phyloP scores from a whole-genome alignment of 2,329 filamentous ascomycete species.

The Ascochyta rabiei region DNA sequence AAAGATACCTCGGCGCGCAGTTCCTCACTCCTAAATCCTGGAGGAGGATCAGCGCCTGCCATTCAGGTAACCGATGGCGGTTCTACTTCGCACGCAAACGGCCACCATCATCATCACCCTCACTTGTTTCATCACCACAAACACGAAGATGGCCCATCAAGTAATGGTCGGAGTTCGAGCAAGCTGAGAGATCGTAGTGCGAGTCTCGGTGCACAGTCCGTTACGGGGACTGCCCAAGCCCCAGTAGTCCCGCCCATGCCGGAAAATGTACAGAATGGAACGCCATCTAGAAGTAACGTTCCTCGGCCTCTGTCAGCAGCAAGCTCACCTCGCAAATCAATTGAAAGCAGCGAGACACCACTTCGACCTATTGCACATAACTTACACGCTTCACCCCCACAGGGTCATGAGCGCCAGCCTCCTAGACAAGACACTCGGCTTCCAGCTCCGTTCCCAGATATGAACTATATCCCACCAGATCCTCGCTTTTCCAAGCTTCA shows the following conservation, averaged over 20 bases:
- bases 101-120: constrained; percentile 45
- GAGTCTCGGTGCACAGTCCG: constrained; percentile 41
- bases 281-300: constrained; percentile 20
- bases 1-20: constrained; percentile 29
- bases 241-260: constrained; percentile 35
- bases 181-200: constrained; percentile 50
- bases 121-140: constrained; percentile 44
- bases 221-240: constrained; percentile 25
- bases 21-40: constrained; percentile 34
- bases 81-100: constrained; percentile 26
- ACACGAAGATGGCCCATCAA: constrained; percentile 40
- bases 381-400: constrained; percentile 44
- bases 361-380: constrained; percentile 52
- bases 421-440: constrained; percentile 53
- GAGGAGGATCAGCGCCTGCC: constrained; percentile 60
- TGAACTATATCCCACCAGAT: constrained; percentile 45
- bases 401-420: constrained; percentile 49
- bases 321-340: constrained; percentile 33
- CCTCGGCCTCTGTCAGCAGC: constrained; percentile 29
- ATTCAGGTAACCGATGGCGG: constrained; percentile 78
- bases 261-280: constrained; percentile 26
- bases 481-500: constrained; percentile 59
- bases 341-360: constrained; percentile 43
- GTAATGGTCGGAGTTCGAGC: constrained; percentile 47
- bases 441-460: constrained; percentile 48